Evolutionary conservation across 1,139 yeast genomes (phyloP).

Genomic region (Pichia sp.): DNA sequence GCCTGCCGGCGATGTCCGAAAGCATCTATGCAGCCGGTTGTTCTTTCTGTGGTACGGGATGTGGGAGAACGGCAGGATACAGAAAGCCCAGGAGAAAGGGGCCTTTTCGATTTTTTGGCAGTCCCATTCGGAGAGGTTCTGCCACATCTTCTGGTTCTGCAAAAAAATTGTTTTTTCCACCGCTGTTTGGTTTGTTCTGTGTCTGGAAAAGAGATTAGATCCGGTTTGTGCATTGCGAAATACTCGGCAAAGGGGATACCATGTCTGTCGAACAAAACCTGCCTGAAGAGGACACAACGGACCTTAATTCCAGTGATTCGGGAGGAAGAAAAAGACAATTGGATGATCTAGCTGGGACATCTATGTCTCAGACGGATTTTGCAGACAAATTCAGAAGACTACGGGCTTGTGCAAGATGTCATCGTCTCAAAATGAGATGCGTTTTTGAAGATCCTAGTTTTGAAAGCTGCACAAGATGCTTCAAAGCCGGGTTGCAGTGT

Average conservation of each 20-base stretch:
- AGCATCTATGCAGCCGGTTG: background rate
- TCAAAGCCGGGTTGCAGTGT: conserved; percentile 41
- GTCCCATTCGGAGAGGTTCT: too few species aligned
- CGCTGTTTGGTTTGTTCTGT: too few species aligned
- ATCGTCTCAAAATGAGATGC: conserved; percentile 52
- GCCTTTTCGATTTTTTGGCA: too few species aligned
- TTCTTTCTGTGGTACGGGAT: background rate
- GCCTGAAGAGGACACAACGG: background rate
- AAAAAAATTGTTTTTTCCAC: too few species aligned
- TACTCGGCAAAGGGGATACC: background rate
- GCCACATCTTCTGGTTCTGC: too few species aligned
- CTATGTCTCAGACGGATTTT: conserved; percentile 22
- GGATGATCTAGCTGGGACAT: background rate
- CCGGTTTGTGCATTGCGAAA: background rate
- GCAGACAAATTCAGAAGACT: conserved; percentile 31
- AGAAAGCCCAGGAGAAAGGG: too few species aligned
- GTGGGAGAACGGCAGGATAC: background rate
- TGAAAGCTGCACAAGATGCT: conserved; percentile 45
- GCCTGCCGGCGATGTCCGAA: conserved; percentile 9
- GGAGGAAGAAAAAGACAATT: conserved; percentile 1
- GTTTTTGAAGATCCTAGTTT: conserved; percentile 45
- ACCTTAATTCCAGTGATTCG: background rate
- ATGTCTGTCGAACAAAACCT: background rate
- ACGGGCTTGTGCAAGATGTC: conserved; percentile 56
- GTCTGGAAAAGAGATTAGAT: too few species aligned